Percentiles rank a stretch among this genome's conserved stretches.
Evolutionary conservation across 352 stramenopile genomes (phyloP).

Genomic region (Phytophthora tentaculata): DNA sequence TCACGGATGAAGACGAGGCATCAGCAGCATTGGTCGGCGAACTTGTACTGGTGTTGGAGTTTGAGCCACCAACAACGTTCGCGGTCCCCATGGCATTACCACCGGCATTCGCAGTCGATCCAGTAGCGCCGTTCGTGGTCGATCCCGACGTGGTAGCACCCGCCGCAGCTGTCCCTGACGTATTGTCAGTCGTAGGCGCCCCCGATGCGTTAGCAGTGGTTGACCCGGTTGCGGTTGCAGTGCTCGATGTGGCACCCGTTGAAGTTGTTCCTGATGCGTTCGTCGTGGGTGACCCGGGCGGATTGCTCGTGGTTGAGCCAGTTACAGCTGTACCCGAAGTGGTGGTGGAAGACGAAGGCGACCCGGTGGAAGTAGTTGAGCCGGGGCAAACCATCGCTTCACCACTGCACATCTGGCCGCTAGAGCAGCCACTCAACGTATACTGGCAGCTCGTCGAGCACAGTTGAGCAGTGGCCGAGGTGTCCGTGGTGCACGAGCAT

Average conservation of each 20-base stretch:
- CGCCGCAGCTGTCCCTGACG: background rate
- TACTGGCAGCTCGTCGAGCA: conserved; percentile 34
- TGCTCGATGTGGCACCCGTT: background rate
- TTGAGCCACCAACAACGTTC: background rate
- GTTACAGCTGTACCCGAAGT: conserved; percentile 5
- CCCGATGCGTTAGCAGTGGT: background rate
- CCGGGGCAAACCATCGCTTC: conserved; percentile 30
- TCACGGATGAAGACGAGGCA: background rate
- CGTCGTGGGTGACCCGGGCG: background rate
- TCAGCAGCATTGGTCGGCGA: conserved; percentile 10
- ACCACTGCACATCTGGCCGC: conserved; percentile 30
- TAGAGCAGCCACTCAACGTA: conserved; percentile 17
- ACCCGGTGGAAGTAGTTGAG: conserved; percentile 10
- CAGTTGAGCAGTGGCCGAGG: conserved; percentile 13
- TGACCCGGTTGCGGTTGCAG: background rate
- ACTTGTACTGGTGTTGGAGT: conserved; percentile 15
- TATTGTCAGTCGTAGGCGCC: background rate
- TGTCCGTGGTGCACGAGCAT: conserved; percentile 33
- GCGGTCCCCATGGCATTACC: background rate
- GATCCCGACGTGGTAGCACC: background rate
- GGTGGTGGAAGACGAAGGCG: conserved; percentile 1
- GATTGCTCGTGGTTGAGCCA: background rate
- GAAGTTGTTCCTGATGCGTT: background rate
- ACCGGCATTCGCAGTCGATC: background rate
- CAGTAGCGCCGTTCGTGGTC: background rate